These are phyloP conservation scores for Nannochloropsis oceanica DNA, from an alignment of 108 stramenopile species.

Conservation along the genomic window DNA sequence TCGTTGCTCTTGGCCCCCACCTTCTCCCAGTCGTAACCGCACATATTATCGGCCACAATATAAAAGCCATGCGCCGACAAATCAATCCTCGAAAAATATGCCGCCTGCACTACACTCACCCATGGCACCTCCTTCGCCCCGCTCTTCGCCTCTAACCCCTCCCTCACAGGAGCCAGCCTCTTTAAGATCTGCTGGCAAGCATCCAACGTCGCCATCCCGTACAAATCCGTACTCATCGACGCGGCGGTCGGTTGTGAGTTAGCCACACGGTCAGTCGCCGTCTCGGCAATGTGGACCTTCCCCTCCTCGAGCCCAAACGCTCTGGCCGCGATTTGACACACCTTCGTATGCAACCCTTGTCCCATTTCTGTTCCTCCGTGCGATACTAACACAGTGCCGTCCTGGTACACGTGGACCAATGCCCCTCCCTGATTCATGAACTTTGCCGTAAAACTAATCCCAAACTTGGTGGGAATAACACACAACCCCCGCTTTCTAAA, in stretches of 20 bases:
- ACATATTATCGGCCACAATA: slow-evolving; percentile 49
- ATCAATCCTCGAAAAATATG: slow-evolving; percentile 65
- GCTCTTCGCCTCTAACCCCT: slow-evolving; percentile 26
- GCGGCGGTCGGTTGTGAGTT: slow-evolving; percentile 81
- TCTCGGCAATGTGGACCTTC: slow-evolving; percentile 75
- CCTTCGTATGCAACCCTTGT: slow-evolving; percentile 85
- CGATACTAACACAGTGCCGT: slow-evolving; percentile 73
- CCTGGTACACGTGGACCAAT: slow-evolving; percentile 75
- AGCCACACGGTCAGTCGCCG: slow-evolving; percentile 70
- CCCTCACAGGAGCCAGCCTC: slow-evolving; percentile 59
- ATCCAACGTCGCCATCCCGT: slow-evolving; percentile 88
- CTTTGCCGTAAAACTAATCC: slow-evolving; percentile 62
- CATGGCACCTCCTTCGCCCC: slow-evolving; percentile 36
- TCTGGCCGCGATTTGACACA: slow-evolving; percentile 76
- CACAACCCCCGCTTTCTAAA: slow-evolving; percentile 68
- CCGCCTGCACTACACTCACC: slow-evolving; percentile 46
- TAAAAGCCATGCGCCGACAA: slow-evolving; percentile 83
- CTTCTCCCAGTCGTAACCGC: slow-evolving; percentile 59
- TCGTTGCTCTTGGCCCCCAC: slow-evolving; percentile 43
- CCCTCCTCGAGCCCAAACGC: slow-evolving; percentile 68
- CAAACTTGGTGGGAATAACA: slow-evolving; percentile 80
- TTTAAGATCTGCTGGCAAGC: slow-evolving; percentile 71
- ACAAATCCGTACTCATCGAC: slow-evolving; percentile 70
- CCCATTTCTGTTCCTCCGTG: slow-evolving; percentile 97
- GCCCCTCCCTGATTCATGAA: slow-evolving; percentile 84